These are phyloP conservation scores for Syzygium malaccense DNA, from an alignment of 441 rosid species.

Conservation along the genomic window DNA sequence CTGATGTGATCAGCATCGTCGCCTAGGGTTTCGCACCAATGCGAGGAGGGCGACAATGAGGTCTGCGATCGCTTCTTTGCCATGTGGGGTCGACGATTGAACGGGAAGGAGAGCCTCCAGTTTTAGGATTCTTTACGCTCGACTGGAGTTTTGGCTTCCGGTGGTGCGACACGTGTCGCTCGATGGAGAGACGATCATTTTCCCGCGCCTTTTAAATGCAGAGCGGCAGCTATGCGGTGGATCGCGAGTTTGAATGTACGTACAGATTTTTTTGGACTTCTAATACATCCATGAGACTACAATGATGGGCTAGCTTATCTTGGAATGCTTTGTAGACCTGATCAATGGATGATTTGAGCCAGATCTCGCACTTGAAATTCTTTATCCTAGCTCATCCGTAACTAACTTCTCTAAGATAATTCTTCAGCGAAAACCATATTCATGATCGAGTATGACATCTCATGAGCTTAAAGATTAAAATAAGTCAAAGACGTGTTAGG, in stretches of 20 bases:
- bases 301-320: neutral
- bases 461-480: neutral
- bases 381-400: too few species aligned
- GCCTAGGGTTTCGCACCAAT: too few species aligned
- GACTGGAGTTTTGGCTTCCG: neutral
- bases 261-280: neutral
- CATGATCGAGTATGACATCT: neutral
- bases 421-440: neutral
- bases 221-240: neutral
- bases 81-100: fast-evolving
- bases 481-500: too few species aligned
- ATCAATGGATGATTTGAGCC: neutral
- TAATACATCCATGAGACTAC: neutral
- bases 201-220: neutral
- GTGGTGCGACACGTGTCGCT: neutral
- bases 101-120: neutral
- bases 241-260: neutral
- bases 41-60: too few species aligned
- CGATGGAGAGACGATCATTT: too few species aligned
- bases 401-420: neutral
- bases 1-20: too few species aligned
- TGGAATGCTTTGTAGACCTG: neutral
- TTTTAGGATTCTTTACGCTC: neutral
- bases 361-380: neutral
- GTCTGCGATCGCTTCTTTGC: too few species aligned